Base-by-base conservation (phyloP, 305 asterid genomes). In the Withania somnifera region DNA sequence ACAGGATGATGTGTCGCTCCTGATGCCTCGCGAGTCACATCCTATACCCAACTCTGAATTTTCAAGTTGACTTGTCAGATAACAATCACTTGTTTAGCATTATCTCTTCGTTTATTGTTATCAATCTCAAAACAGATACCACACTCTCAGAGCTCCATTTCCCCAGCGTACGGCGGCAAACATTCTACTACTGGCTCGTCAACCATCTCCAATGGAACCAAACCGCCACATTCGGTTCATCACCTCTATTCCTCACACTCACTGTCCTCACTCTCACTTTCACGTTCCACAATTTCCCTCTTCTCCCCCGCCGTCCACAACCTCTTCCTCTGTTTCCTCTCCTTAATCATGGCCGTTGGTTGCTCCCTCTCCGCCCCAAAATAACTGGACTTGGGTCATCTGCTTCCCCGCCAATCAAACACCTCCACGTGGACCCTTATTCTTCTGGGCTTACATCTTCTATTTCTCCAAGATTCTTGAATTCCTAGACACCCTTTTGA, bases 381-480 rank as follows among this genome's bases (percentile, higher is more conserved):
- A 58, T 69, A 81, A 77, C 42, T 91, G 87, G 83, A 86, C 83
- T 26, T 94, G 98, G 98, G 60, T 91, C 42, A 53, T 95, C 83
- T 95, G 98, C 89, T 95, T 95, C 89, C 98, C 98, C 6, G 28
- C 83, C 83, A 57, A 77, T 68, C 75, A 15, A 8, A 89, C 95
- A 32, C 95, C 89, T 24, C 91, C 92, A 1, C 86, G 83, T 7
- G 98, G 98, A 11, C 93, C 98, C 15, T 86, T 91, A 0, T 95
- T 94, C 86, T 94, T 95, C 92, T 94, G 98, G 98, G 98, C 96
- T 42, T 93, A 92, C 89, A 86, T 92, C 1, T 94, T 94, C 87
- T 93, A 95, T 84, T 88, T 95, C 84, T 93, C 98, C 67, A 95
- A 93, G 82, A 87, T 91, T 80, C 92, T 93, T 20, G 98, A 95